Base-by-base conservation (phyloP, 345 rosid species). In the Eucalyptus polybractea region DNA sequence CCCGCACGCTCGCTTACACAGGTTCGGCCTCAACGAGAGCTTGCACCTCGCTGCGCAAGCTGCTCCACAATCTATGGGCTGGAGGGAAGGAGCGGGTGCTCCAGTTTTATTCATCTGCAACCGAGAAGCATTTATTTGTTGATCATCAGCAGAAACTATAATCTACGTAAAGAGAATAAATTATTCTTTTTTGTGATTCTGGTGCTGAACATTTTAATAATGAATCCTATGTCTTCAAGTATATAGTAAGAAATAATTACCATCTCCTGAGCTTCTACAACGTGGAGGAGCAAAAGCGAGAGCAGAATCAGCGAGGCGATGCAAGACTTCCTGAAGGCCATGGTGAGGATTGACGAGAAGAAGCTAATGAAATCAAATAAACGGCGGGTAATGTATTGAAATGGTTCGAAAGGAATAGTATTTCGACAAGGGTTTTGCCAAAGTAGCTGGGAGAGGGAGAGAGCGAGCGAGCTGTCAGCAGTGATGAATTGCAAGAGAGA, bases 11-110 rank as follows among this genome's bases (percentile, higher is more conserved):
- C 56, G 24, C 56, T 19, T 7, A 21, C 92, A 89, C 76, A 89
- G 88, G 88, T 90, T 90, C 8, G 90, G 92, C 91, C 91, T 80
- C 65, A 89, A 88, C 14, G 88, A 69, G 21, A 29, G 1, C 29
- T 22, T 69, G 80, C 91, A 91, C 80, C 92, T 88, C 22, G 22
- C 89, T 6, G 45, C 81, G 7, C 92, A 90, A 15, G 86, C 90
- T 19, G 33, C 86, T 40, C 90, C 91, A 50, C 91, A 88, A 83
- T 91, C 89, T 81, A 19, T 72, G 83, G 72, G 11, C 42, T 12
- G 80, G 53, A 87, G 47, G 2, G 88, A 87, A 53, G 69, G 54
- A 19, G 27, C 3, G 27, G 83, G 45, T 10, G 8, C 83, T 3
- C 83, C 83, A 37, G 83, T 37, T 72, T 6, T 37, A 72, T 72